These are phyloP conservation scores for Monascus purpureus DNA, from an alignment of 495 filamentous ascomycete genomes.

Conservation along the genomic window DNA sequence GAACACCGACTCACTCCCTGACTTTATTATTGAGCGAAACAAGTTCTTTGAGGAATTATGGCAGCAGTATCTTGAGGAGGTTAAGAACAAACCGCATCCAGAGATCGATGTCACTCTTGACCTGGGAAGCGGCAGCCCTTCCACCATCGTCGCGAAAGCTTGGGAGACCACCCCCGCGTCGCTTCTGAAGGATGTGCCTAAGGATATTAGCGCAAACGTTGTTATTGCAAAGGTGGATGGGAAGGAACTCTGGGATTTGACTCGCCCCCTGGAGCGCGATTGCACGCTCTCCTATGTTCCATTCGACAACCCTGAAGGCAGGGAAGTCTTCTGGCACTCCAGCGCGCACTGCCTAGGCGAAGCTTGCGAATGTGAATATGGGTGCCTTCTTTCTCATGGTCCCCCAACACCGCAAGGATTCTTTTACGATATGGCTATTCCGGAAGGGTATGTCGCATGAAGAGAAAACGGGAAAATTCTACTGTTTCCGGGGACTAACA, in stretches of 20 bases:
- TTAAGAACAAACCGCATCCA: conserved; percentile 32
- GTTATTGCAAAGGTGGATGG: conserved; percentile 76
- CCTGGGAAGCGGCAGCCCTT: conserved; percentile 30
- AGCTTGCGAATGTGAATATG: conserved; percentile 76
- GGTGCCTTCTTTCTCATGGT: conserved; percentile 82
- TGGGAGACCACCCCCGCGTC: conserved; percentile 40
- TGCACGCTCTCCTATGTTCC: conserved; percentile 67
- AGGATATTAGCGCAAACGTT: conserved; percentile 35
- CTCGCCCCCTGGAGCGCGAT: conserved; percentile 64
- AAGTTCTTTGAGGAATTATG: conserved; percentile 78
- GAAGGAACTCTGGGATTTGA: conserved; percentile 76
- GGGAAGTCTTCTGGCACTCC: conserved; percentile 84
- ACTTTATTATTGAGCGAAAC: conserved; percentile 73
- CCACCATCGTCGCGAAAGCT: conserved; percentile 31
- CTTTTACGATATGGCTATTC: conserved; percentile 94
- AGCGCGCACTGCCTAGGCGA: conserved; percentile 91
- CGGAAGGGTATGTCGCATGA: conserved; percentile 39
- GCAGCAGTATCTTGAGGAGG: conserved; percentile 62
- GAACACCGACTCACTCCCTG: conserved; percentile 42
- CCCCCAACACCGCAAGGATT: conserved; percentile 89
- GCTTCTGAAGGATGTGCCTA: conserved; percentile 38
- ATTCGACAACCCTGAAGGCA: conserved; percentile 75
- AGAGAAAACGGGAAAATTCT: not conserved
- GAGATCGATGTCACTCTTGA: conserved; percentile 38
- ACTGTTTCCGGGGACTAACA: conserved; percentile 7